A percentile compares a stretch with the other conserved stretches of the same genome.
phyloP scores from a whole-genome alignment of 2,329 filamentous ascomycete species.

The Torrubiella hemipterigena region DNA sequence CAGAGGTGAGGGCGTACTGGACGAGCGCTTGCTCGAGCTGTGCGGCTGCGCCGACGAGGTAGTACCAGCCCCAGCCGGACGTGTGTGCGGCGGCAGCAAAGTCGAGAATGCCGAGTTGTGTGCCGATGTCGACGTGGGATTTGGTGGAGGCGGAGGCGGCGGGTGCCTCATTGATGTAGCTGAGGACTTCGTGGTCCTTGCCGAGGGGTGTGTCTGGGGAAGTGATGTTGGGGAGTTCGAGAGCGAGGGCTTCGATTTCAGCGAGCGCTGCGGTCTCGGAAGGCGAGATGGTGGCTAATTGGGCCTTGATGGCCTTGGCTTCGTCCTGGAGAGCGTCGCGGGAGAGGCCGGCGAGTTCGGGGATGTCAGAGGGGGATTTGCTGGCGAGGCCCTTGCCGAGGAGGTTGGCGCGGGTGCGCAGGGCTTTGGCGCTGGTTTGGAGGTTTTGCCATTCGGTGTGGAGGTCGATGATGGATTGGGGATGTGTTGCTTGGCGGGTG shows the following conservation, averaged over 20 bases:
- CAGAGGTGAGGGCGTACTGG: slow-evolving; percentile 69
- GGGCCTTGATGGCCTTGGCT: slow-evolving; percentile 51
- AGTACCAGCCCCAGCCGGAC: slow-evolving; percentile 97
- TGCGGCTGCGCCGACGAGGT: slow-evolving; percentile 80
- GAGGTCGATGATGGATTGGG: slow-evolving; percentile 41
- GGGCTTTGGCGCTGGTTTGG: slow-evolving; percentile 45
- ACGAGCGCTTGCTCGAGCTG: slow-evolving; percentile 90
- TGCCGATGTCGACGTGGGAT: slow-evolving; percentile 79
- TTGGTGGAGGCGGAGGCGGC: slow-evolving; percentile 39
- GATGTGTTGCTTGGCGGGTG: slow-evolving; percentile 38
- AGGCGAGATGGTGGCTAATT: slow-evolving; percentile 47
- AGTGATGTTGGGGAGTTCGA: slow-evolving; percentile 78
- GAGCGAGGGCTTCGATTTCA: slow-evolving; percentile 64
- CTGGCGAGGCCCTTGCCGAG: slow-evolving; percentile 41
- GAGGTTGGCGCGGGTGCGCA: slow-evolving; percentile 56
- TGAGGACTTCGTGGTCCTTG: slow-evolving; percentile 50
- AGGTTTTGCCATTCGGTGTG: slow-evolving; percentile 47
- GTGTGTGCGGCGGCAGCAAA: slow-evolving; percentile 72
- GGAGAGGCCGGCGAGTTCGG: slow-evolving; percentile 21
- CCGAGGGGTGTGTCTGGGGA: slow-evolving; percentile 64
- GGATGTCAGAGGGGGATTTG: slow-evolving; percentile 28
- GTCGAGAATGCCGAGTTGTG: slow-evolving; percentile 79
- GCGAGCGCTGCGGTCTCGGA: slow-evolving; percentile 45
- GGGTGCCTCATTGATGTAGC: slow-evolving; percentile 67
- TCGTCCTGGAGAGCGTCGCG: slow-evolving; percentile 47